Percentiles rank a stretch among this genome's conserved stretches.
Evolutionary conservation across 208 protist genomes (phyloP).

Genomic region (Trypanosoma mega): DNA sequence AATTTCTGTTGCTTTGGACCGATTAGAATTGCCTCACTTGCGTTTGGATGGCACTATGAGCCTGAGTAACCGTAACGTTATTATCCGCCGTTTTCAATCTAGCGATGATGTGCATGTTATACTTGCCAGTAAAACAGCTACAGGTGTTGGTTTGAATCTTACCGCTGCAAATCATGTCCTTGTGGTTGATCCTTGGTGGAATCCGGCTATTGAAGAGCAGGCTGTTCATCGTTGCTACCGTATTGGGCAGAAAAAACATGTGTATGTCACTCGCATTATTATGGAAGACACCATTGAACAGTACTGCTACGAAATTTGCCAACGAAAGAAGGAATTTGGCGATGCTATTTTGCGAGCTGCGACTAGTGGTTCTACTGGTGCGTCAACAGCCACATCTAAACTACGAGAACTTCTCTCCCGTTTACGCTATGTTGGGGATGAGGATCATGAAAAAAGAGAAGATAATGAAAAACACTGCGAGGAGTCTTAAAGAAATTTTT

Average conservation of each 20-base stretch:
- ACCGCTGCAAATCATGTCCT: slow-evolving; percentile 95
- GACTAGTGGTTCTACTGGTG: slow-evolving; percentile 59
- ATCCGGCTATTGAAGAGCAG: slow-evolving; percentile 95
- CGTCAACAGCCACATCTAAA: slow-evolving; percentile 63
- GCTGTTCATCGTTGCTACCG: slow-evolving; percentile 95
- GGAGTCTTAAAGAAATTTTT: background rate
- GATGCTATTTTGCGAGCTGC: slow-evolving; percentile 83
- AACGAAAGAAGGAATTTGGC: slow-evolving; percentile 92
- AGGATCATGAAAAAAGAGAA: slow-evolving; percentile 7
- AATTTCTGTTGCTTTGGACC: slow-evolving; percentile 83
- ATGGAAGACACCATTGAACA: slow-evolving; percentile 94
- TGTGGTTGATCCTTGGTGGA: slow-evolving; percentile 97
- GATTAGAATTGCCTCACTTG: slow-evolving; percentile 61
- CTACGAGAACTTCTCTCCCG: slow-evolving; percentile 80
- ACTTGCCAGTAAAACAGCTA: slow-evolving; percentile 94
- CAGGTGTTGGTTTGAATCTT: slow-evolving; percentile 97
- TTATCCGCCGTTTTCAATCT: slow-evolving; percentile 78
- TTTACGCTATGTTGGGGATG: slow-evolving; percentile 59
- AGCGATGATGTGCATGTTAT: slow-evolving; percentile 65
- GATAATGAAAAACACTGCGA: background rate
- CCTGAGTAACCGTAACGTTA: slow-evolving; percentile 60
- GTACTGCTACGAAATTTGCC: slow-evolving; percentile 92
- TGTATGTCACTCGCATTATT: slow-evolving; percentile 91
- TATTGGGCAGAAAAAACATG: slow-evolving; percentile 93
- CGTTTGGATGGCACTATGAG: slow-evolving; percentile 94